Base-by-base conservation (phyloP, 2,329 filamentous ascomycete species). In the Falciphora oryzae region DNA sequence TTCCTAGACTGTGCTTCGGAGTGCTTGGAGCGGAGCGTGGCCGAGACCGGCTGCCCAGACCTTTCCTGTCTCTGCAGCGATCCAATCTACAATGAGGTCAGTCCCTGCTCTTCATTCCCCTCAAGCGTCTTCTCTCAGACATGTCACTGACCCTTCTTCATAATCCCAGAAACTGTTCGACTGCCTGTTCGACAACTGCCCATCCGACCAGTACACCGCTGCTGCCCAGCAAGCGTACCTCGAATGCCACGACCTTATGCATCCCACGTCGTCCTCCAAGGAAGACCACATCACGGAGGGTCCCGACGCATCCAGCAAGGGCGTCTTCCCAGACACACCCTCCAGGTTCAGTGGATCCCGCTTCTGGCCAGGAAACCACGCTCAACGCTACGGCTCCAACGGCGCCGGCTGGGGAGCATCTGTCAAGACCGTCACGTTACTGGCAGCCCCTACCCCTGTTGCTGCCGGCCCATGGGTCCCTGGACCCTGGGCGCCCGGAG, bases 141-240 rank as follows among this genome's bases (percentile, higher is more conserved):
- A 25, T 7, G 10, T 18, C 14, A 53, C 27, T 57, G 38, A 10
- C 14, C 25, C 28, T 7, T 31, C 44, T 29, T 27, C 5, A 56
- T 31, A 13, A 11, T 22, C 16, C n/a, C n/a, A 65, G 57, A 35
- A 57, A 18, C 57, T 63, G 22, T 57, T 62, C 25, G 29, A 59
- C 53, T 65, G 64, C 27, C 57, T 65, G 22, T 63, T 57, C 14
- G 35, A 65, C n/a, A 60, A 28, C 57, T 65, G 64, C 28, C 56
- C 35, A 2, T 57, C 57, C 11, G 31, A 56, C 11, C 28, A 25
- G 18, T 65, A 65, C 57, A 57, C 35, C 5, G 14, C 61, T 29
- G 64, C 64, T 6, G 35, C 60, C 18, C 61, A 56, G 50, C 14
- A 53, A 16, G 53, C 35, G 8, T 16, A 57, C 58, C 35, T 61